Percentiles rank a stretch among this genome's conserved stretches.
phyloP scores from a whole-genome alignment of 2,329 filamentous ascomycete species.

The Knufia fluminis region DNA sequence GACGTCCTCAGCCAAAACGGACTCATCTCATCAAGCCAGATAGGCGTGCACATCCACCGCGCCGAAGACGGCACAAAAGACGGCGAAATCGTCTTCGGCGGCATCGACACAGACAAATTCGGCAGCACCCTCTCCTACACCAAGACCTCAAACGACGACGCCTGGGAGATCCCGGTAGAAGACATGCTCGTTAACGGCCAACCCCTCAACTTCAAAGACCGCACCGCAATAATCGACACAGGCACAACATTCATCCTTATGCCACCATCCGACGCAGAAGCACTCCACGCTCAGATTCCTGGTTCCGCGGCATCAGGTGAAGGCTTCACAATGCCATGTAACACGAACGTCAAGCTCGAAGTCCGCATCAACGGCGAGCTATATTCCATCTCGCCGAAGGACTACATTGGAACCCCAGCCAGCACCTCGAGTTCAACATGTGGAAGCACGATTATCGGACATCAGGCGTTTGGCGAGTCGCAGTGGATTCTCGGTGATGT shows the following conservation, averaged over 20 bases:
- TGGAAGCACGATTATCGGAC: constrained; percentile 64
- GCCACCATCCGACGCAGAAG: constrained; percentile 55
- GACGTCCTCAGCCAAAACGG: constrained; percentile 49
- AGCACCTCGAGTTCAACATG: constrained; percentile 31
- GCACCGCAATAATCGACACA: constrained; percentile 68
- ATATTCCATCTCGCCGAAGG: constrained; percentile 58
- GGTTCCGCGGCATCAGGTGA: constrained; percentile 49
- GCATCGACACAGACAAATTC: constrained; percentile 57
- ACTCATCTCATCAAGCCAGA: constrained; percentile 54
- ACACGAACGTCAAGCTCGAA: constrained; percentile 50
- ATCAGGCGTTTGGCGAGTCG: constrained; percentile 51
- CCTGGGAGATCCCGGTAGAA: constrained; percentile 64
- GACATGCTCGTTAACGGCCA: constrained; percentile 55
- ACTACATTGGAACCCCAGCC: constrained; percentile 52
- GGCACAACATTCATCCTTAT: constrained; percentile 74
- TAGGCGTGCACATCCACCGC: constrained; percentile 63
- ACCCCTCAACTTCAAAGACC: constrained; percentile 43
- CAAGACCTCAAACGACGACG: constrained; percentile 38
- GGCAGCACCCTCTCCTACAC: constrained; percentile 61
- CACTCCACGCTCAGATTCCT: constrained; percentile 59
- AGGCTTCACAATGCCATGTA: constrained; percentile 61
- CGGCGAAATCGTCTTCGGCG: constrained; percentile 71
- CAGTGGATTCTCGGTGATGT: constrained; percentile 77
- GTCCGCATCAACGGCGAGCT: constrained; percentile 59
- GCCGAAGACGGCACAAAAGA: constrained; percentile 55